Evolutionary conservation across 768 basidiomycete genomes (phyloP), one percentile per base, ranked within the genome.

Genomic region (Hortiboletus flavorubellus): DNA sequence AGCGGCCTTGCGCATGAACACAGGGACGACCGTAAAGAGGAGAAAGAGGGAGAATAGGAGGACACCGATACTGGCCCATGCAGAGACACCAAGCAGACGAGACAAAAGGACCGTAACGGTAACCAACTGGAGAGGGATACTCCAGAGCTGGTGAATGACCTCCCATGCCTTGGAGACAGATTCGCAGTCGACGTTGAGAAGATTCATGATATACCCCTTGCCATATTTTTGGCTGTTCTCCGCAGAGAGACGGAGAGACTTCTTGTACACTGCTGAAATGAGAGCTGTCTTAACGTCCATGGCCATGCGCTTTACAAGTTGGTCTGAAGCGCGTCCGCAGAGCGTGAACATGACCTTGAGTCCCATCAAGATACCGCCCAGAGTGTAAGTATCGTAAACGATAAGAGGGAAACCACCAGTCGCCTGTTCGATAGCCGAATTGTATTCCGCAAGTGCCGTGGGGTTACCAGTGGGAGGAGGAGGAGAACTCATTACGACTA

Each of bases 351-450:
- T 44, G 1, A 69, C n/a, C 52, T 69, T 69, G 54, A 68, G 46
- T 29, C 33, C 65, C 46, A 69, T 60, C 33, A 69, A 56, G 15
- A 68, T 56, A 40, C 59, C 55, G 6, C 49, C 68, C 39, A 69
- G 35, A 12, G 50, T 57, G 37, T 67, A 69, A 41, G 68, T 68
- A 33, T 54, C 51, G 53, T 68, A 54, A 18, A 63, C 16, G 43
- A 69, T 62, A 8, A 69, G 60, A 39, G 68, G 68, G 44, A 69
- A 67, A 30, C 68, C 68, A n/a, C 68, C 68, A 4, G 68, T 69
- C n/a, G 38, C 39, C 33, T 45, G 23, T 55, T 68, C 46, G 26
- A 69, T 67, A 8, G n/a, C 44, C 4, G 58, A 37, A 11, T 53
- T 61, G 35, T 56, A 69, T 48, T 55, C 59, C 10, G 64, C 61